phyloP scores from a whole-genome alignment of 345 rosid species.

The Arabidopsis arenosa region DNA sequence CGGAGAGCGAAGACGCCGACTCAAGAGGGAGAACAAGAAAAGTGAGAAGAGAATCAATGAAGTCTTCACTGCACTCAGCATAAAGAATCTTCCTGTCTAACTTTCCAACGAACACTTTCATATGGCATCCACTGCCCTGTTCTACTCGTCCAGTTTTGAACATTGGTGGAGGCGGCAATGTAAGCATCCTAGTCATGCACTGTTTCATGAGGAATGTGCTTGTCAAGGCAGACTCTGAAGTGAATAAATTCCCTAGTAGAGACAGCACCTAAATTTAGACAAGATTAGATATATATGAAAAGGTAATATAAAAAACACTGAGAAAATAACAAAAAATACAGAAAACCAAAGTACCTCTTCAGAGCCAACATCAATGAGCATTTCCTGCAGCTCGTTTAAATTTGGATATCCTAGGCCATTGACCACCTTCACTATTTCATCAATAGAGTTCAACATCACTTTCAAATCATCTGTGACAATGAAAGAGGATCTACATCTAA shows the following conservation, averaged over 20 bases:
- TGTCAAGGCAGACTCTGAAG: background rate
- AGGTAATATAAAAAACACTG: too few species aligned
- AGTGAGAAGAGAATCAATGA: slow-evolving; percentile 18
- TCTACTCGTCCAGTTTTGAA: background rate
- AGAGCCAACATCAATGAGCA: too few species aligned
- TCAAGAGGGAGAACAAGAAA: slow-evolving; percentile 7
- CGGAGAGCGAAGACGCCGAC: slow-evolving; percentile 12
- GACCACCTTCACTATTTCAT: background rate
- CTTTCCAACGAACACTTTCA: slow-evolving; percentile 11
- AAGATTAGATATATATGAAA: too few species aligned
- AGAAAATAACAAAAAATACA: too few species aligned
- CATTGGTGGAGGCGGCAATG: background rate
- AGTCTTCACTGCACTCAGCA: slow-evolving; percentile 18
- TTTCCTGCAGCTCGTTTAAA: too few species aligned
- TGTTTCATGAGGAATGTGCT: background rate
- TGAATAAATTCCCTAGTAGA: too few species aligned
- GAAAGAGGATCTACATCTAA: background rate
- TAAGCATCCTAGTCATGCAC: background rate
- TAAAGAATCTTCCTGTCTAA: slow-evolving; percentile 4
- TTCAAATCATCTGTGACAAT: slow-evolving; percentile 22
- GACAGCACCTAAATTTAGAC: too few species aligned
- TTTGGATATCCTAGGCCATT: background rate
- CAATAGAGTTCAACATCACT: background rate
- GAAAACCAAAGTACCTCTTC: too few species aligned
- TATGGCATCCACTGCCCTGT: background rate